phyloP scores from a whole-genome alignment of 306 rosid genomes.

The Astragalus membranaceus region DNA sequence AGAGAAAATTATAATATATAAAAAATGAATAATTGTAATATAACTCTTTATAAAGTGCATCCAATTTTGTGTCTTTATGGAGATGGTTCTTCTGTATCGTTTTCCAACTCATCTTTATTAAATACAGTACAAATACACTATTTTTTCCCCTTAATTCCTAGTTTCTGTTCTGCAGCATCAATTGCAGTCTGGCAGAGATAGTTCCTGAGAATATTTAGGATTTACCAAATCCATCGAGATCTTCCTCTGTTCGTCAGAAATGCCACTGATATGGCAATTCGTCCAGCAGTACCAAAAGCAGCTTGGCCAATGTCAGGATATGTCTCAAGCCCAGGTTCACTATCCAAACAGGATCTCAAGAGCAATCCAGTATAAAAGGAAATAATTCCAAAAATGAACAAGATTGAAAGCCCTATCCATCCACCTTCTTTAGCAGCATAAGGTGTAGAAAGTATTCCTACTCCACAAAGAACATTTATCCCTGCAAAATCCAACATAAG shows the following conservation, averaged over 20 bases:
- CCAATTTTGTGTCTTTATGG: background rate
- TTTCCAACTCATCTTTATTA: slow-evolving; percentile 10
- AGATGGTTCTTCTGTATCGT: background rate
- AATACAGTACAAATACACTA: slow-evolving; percentile 26
- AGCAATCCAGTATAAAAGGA: no score
- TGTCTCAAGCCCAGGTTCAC: no score
- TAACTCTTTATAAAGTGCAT: slow-evolving; percentile 16
- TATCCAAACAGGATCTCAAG: no score
- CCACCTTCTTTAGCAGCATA: slow-evolving; percentile 87
- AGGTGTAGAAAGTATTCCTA: slow-evolving; percentile 93
- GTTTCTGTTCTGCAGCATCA: slow-evolving; percentile 69
- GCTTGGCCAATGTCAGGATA: no score
- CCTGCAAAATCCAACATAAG: slow-evolving; percentile 50
- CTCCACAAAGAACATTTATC: no score
- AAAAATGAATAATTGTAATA: background rate
- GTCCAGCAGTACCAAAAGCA: no score
- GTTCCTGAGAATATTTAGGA: slow-evolving; percentile 87
- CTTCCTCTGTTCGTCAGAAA: slow-evolving; percentile 80
- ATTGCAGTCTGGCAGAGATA: slow-evolving; percentile 95
- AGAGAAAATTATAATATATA: background rate
- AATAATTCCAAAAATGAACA: no score
- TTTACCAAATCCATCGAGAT: slow-evolving; percentile 70
- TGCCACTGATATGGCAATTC: no score
- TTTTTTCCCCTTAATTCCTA: slow-evolving; percentile 15
- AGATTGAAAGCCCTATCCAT: slow-evolving; percentile 69